These are phyloP conservation scores for Penicillium verrucosum DNA, from an alignment of 2,329 filamentous ascomycete genomes.

Conservation along the genomic window DNA sequence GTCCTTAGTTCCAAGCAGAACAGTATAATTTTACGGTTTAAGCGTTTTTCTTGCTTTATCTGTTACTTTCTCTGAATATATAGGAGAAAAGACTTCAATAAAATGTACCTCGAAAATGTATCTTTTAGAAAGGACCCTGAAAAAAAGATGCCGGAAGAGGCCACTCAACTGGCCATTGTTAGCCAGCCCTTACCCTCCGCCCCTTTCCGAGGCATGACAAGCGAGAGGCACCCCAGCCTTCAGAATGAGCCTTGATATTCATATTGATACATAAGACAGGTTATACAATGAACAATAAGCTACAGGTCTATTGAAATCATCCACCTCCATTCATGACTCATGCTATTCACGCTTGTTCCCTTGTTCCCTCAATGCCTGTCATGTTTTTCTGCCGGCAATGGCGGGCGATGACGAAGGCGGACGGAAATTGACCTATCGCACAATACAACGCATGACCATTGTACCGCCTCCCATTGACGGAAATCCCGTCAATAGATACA, in stretches of 20 bases:
- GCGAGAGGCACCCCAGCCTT: conserved; percentile 1
- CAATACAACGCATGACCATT: conserved; percentile 8
- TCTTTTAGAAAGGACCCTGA: not conserved
- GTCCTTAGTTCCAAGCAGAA: not conserved
- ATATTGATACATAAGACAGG: not conserved
- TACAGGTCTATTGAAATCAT: not conserved
- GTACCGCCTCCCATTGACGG: not conserved
- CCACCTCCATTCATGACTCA: not conserved
- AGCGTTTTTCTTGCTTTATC: not conserved
- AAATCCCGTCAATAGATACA: too few species aligned
- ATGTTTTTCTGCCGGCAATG: conserved; percentile 22
- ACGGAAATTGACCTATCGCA: conserved; percentile 9
- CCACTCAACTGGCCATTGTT: not conserved
- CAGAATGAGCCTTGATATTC: not conserved
- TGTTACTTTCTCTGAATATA: not conserved
- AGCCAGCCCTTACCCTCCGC: conserved; percentile 7
- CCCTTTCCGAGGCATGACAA: conserved; percentile 9
- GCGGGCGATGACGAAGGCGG: conserved; percentile 35
- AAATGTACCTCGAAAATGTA: not conserved
- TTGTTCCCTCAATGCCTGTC: not conserved
- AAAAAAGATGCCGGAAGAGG: not conserved
- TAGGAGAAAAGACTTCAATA: not conserved
- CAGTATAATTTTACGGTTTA: not conserved
- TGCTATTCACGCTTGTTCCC: not conserved
- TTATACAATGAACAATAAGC: not conserved